Conservation (phyloP, 1,139 yeast species). For the Magnusiomyces ingens region DNA sequence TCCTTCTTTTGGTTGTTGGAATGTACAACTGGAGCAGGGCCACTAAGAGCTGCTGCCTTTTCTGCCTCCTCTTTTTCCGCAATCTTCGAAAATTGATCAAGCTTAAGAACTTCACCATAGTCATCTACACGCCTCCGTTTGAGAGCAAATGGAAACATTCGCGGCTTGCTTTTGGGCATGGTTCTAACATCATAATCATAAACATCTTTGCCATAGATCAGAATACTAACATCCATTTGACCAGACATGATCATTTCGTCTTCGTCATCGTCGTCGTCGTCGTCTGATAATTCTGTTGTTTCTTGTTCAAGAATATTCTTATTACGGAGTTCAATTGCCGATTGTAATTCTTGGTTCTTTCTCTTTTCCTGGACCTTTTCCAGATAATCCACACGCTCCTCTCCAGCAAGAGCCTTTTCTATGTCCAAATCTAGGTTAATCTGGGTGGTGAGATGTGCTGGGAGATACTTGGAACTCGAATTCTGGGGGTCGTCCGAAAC, state of each 20-base stretch:
- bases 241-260: constrained; percentile 20
- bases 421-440: constrained; percentile 20
- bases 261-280: constrained; percentile 31
- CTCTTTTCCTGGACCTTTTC: constrained; percentile 32
- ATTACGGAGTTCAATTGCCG: constrained; percentile 51
- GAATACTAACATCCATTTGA: constrained; percentile 30
- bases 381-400: constrained; percentile 30
- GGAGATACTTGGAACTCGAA: constrained; percentile 5
- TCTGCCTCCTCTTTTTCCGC: constrained; percentile 10
- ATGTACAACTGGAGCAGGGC: constrained; percentile 5
- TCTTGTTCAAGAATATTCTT: constrained; percentile 48
- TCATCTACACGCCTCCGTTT: constrained; percentile 65
- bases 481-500: constrained; percentile 11
- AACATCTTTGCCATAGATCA: constrained; percentile 35
- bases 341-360: constrained; percentile 44
- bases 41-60: constrained; percentile 15
- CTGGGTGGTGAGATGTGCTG: constrained; percentile 21
- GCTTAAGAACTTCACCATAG: constrained; percentile 68
- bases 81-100: constrained; percentile 45
- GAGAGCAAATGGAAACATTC: constrained; percentile 70
- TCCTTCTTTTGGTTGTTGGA: constrained; percentile 15
- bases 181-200: constrained; percentile 59
- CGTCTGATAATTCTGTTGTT: constrained; percentile 28
- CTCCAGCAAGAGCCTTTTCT: constrained; percentile 32
- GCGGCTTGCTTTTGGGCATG: constrained; percentile 53